Base-by-base conservation (phyloP, 768 basidiomycete genomes). In the Psilocybe sp. region DNA sequence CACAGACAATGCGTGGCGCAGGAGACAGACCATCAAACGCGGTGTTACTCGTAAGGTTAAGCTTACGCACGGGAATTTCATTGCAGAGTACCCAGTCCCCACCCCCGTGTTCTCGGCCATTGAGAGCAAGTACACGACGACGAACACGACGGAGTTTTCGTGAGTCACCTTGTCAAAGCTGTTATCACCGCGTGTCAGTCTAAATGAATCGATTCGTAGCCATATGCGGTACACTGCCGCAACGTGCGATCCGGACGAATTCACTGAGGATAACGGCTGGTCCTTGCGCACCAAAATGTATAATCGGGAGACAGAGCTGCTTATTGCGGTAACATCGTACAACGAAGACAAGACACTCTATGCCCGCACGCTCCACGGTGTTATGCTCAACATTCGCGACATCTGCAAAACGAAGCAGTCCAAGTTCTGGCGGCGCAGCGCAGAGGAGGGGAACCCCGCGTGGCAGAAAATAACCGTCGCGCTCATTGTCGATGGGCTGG, bases 371-470 rank as follows among this genome's bases (percentile, higher is more conserved):
- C 75, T 98, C 36, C 96, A 98, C 62, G 91, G 91, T 55, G 87
- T 98, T 60, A 98, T 98, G 95, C 69, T 96, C 54, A 98, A 99
- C 69, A 96, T 98, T 53, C 89, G 95, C 56, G 89, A 98, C 60
- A 98, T 98, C 57, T 95, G 93, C 80, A 93, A 89, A 71, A 94
- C 92, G 37, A 95, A 95, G 67, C 88, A 89, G 62, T 92, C 88
- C 54, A 93, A 93, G 67, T 96, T 88, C 70, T 93, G 93, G 91
- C 79, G 86, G 39, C 78, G 82, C 51, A 79, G 78, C 45, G 85
- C 91, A 9, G 89, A 92, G 66, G 89, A 92, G 63, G 90, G 91
- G 39, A 77, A 79, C 47, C 89, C 91, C 35, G 85, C 77, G 9
- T 98, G 95, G 95, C 90, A 97, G 64, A 86, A 81, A 64, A 94